These are phyloP conservation scores for Iberis pinnata DNA, from an alignment of 345 rosid genomes.

Conservation along the genomic window DNA sequence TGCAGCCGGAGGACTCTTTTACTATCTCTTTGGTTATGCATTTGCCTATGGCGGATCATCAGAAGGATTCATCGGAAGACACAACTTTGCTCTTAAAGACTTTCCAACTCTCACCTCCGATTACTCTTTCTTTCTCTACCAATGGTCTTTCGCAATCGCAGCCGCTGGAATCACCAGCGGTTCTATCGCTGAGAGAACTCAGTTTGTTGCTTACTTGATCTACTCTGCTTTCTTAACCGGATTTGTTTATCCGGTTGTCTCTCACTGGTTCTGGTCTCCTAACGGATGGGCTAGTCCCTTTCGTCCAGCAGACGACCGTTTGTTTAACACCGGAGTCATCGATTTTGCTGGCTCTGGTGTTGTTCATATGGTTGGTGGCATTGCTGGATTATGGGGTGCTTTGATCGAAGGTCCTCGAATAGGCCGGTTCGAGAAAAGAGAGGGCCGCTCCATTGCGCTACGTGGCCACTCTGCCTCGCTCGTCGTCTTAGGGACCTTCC, in stretches of 20 bases:
- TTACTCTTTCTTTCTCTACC: slow-evolving; percentile 51
- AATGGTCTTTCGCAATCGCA: slow-evolving; percentile 56
- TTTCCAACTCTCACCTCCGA: slow-evolving; percentile 29
- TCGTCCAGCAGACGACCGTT: slow-evolving; percentile 29
- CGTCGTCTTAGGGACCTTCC: too few species aligned
- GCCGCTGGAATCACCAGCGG: slow-evolving; percentile 55
- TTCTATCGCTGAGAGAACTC: slow-evolving; percentile 68
- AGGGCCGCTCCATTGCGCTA: too few species aligned
- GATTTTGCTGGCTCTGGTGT: slow-evolving; percentile 48
- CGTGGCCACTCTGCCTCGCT: too few species aligned
- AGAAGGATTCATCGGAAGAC: slow-evolving; percentile 31
- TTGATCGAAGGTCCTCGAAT: too few species aligned
- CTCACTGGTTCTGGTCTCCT: slow-evolving; percentile 60
- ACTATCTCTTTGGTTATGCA: too few species aligned
- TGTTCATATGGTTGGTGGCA: slow-evolving; percentile 42
- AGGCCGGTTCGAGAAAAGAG: too few species aligned
- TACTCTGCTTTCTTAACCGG: slow-evolving; percentile 62
- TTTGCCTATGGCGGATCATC: too few species aligned
- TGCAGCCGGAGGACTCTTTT: too few species aligned
- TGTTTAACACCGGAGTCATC: slow-evolving; percentile 32
- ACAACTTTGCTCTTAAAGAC: slow-evolving; percentile 21
- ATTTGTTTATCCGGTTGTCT: slow-evolving; percentile 51
- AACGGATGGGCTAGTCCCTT: slow-evolving; percentile 61
- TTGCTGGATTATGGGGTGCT: too few species aligned
- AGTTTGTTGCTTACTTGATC: slow-evolving; percentile 55